Conservation (phyloP, 2,329 filamentous ascomycete species). For the Aspergillus quadrilineatus region DNA sequence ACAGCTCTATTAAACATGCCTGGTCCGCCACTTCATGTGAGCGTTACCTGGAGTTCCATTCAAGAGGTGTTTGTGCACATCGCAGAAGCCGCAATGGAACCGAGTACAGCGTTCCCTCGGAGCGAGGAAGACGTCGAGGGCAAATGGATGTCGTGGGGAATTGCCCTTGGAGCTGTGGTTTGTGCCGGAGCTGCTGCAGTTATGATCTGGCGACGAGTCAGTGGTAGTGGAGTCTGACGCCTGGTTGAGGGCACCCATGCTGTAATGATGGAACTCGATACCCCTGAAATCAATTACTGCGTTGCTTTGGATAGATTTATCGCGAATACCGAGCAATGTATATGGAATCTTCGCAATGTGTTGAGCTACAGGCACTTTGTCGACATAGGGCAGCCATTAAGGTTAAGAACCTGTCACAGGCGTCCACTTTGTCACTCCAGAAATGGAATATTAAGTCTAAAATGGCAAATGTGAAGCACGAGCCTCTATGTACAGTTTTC, state of each 20-base stretch:
- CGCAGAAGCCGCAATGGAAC: conserved; percentile 88
- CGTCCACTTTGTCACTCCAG: too few relatives aligned
- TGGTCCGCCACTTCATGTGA: conserved; percentile 82
- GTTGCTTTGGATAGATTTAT: conserved; percentile 12
- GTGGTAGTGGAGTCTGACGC: conserved; percentile 33
- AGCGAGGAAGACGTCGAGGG: conserved; percentile 75
- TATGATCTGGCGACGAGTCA: conserved; percentile 59
- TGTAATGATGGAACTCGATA: conserved; percentile 10
- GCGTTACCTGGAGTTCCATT: conserved; percentile 90
- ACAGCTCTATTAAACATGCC: conserved; percentile 82
- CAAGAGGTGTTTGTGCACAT: conserved; percentile 89
- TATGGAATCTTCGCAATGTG: not conserved
- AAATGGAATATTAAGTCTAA: too few relatives aligned
- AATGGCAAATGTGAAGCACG: too few relatives aligned
- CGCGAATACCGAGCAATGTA: not conserved
- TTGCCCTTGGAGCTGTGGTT: conserved; percentile 72
- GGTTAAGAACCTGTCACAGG: not conserved
- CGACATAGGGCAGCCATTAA: not conserved
- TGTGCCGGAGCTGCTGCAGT: conserved; percentile 59
- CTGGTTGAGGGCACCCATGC: not conserved
- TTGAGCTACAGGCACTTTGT: not conserved
- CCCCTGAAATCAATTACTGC: conserved; percentile 3
- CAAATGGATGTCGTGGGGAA: conserved; percentile 80
- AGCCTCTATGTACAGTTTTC: too few relatives aligned
- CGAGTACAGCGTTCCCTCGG: conserved; percentile 83